These are phyloP conservation scores for Vanilla planifolia DNA, from an alignment of 106 monocot genomes.

Conservation along the genomic window DNA sequence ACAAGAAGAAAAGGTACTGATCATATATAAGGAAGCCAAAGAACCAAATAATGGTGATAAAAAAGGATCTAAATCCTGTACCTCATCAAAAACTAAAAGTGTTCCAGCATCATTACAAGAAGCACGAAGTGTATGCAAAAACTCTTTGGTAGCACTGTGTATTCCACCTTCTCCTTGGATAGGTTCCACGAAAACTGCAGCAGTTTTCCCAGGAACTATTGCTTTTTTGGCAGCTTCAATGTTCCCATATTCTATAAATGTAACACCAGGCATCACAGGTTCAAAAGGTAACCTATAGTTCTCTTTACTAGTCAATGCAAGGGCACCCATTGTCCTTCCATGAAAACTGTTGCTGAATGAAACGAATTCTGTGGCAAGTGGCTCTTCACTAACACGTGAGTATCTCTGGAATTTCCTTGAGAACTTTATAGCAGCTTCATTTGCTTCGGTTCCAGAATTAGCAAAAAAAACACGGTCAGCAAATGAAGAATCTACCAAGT, in stretches of 20 bases:
- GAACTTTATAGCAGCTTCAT: slow-evolving; percentile 97
- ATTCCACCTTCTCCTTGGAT: slow-evolving; percentile 98
- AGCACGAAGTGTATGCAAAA: slow-evolving; percentile 45
- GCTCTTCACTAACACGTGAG: slow-evolving; percentile 13
- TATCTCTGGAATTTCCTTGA: slow-evolving; percentile 73
- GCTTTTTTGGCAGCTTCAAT: slow-evolving; percentile 39
- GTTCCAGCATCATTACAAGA: slow-evolving; percentile 73
- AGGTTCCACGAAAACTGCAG: slow-evolving; percentile 97
- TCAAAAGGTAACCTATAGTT: slow-evolving; percentile 80
- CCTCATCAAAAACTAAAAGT: slow-evolving; percentile 93
- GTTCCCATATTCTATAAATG: slow-evolving; percentile 79
- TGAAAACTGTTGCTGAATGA: slow-evolving; percentile 84
- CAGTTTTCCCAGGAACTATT: slow-evolving; percentile 56
- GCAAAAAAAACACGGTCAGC: slow-evolving; percentile 89
- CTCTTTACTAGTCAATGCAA: slow-evolving; percentile 87
- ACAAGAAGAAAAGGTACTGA: too few relatives aligned
- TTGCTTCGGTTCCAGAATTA: slow-evolving; percentile 97
- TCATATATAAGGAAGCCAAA: too few relatives aligned
- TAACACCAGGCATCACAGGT: slow-evolving; percentile 90
- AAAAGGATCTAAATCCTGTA: slow-evolving; percentile 12
- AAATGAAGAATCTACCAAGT: slow-evolving; percentile 79
- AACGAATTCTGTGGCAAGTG: slow-evolving; percentile 64
- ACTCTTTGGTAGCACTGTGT: slow-evolving; percentile 74
- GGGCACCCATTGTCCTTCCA: slow-evolving; percentile 88
- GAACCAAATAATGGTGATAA: background rate